phyloP scores from a whole-genome alignment of 2,329 filamentous ascomycete genomes.

The Penicillium thymicola region DNA sequence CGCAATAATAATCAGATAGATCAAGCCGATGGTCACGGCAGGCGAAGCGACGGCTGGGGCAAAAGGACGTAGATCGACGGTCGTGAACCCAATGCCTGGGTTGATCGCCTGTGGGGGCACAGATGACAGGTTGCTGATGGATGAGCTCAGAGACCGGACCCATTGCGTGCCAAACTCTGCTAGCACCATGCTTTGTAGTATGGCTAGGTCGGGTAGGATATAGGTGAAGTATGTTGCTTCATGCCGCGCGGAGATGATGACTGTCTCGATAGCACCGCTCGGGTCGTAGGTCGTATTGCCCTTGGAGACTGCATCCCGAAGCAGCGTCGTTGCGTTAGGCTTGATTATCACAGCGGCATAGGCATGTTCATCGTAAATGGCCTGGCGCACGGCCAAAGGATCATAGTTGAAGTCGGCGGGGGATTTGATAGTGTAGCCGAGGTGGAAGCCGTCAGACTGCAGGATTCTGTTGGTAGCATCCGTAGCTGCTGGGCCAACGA shows the following conservation, averaged over 20 bases:
- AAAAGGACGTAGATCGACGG: slow-evolving; percentile 60
- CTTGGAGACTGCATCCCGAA: slow-evolving; percentile 53
- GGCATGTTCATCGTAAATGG: slow-evolving; percentile 57
- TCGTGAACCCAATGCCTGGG: slow-evolving; percentile 55
- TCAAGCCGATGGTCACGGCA: slow-evolving; percentile 60
- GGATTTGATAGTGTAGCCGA: slow-evolving; percentile 52
- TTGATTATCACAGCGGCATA: slow-evolving; percentile 64
- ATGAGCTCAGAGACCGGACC: slow-evolving; percentile 33
- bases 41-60: slow-evolving; percentile 54
- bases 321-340: slow-evolving; percentile 58
- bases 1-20: slow-evolving; percentile 65
- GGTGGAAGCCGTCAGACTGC: slow-evolving; percentile 36
- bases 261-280: slow-evolving; percentile 54
- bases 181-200: slow-evolving; percentile 48
- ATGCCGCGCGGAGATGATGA: slow-evolving; percentile 57
- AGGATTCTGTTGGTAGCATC: slow-evolving; percentile 46
- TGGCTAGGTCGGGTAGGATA: slow-evolving; percentile 51
- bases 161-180: slow-evolving; percentile 48
- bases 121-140: slow-evolving; percentile 43
- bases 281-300: slow-evolving; percentile 61
- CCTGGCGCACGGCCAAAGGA: slow-evolving; percentile 54
- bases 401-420: slow-evolving; percentile 55
- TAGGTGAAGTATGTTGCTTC: slow-evolving; percentile 54
- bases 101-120: slow-evolving; percentile 52
- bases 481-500: slow-evolving; percentile 57